Evolutionary conservation across 805 yeast genomes (phyloP).

Genomic region (Wickerhamiella bombiphila): DNA sequence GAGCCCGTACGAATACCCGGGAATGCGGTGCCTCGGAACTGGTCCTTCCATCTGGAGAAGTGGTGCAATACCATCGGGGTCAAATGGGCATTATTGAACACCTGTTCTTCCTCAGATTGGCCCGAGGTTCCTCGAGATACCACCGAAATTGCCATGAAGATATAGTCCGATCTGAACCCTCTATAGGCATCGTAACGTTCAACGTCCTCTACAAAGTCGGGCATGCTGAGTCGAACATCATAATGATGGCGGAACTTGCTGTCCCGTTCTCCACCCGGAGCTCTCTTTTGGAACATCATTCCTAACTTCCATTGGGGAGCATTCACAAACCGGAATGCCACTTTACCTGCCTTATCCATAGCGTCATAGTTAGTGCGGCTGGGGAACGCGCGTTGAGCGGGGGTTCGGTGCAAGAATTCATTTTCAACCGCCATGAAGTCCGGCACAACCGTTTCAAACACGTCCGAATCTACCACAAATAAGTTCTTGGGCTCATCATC

Average conservation of each 20-base stretch:
- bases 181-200: constrained; percentile 59
- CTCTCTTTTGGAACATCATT: constrained; percentile 52
- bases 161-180: constrained; percentile 67
- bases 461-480: constrained; percentile 45
- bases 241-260: constrained; percentile 45
- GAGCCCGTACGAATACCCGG: constrained; percentile 67
- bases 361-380: constrained; percentile 16
- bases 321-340: constrained; percentile 48
- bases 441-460: constrained; percentile 59
- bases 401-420: constrained; percentile 17
- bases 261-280: constrained; percentile 30
- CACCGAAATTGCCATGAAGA: constrained; percentile 55
- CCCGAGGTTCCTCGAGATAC: constrained; percentile 4
- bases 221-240: constrained; percentile 45
- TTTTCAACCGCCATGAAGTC: constrained; percentile 40
- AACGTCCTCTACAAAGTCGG: constrained; percentile 33
- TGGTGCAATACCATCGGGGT: constrained; percentile 53
- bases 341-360: constrained; percentile 26
- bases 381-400: constrained; percentile 21
- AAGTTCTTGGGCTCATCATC: constrained; percentile 55
- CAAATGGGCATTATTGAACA: constrained; percentile 62
- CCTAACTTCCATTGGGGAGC: constrained; percentile 70
- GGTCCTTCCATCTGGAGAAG: constrained; percentile 74
- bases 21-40: constrained; percentile 65
- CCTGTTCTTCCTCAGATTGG: constrained; percentile 5